Percentiles rank a stretch among this genome's conserved stretches.
phyloP scores from a whole-genome alignment of 148 eudicot genomes.

The Camellia sinensis region DNA sequence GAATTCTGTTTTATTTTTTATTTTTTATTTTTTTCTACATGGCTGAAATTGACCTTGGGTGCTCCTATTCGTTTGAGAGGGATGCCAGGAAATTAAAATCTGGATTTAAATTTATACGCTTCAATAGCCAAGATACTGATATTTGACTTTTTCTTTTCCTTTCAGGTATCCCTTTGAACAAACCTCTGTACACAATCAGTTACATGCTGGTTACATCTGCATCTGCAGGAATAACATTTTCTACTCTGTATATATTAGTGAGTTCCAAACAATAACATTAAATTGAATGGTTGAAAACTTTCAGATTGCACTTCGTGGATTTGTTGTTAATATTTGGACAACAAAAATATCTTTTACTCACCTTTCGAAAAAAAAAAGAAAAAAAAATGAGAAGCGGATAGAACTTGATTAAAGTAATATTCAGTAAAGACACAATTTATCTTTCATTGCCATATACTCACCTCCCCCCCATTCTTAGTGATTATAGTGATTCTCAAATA shows the following conservation, averaged over 20 bases:
- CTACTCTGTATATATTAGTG: conserved; percentile 63
- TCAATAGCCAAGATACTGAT: not conserved
- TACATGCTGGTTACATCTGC: conserved; percentile 70
- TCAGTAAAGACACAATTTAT: too few species aligned
- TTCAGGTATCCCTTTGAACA: conserved; percentile 75
- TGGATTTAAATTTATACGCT: not conserved
- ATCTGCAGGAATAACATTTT: conserved; percentile 65
- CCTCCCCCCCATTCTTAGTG: not conserved
- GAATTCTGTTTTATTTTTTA: not conserved
- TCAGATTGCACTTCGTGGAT: not conserved
- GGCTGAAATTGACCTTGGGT: not conserved
- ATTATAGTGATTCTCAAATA: not conserved
- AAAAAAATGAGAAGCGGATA: not conserved
- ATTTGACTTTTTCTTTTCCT: conserved; percentile 6
- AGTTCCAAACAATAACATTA: conserved; percentile 22
- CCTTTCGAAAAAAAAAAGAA: not conserved
- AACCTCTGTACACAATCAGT: conserved; percentile 71
- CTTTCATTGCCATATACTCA: too few species aligned
- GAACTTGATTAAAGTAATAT: too few species aligned
- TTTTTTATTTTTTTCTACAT: not conserved
- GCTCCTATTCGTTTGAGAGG: not conserved
- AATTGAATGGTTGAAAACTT: not conserved
- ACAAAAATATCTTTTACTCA: not conserved
- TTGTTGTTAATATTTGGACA: not conserved
- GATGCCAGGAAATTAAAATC: not conserved